Evolutionary conservation across 306 rosid genomes (phyloP).

Genomic region (Prunus armeniaca): DNA sequence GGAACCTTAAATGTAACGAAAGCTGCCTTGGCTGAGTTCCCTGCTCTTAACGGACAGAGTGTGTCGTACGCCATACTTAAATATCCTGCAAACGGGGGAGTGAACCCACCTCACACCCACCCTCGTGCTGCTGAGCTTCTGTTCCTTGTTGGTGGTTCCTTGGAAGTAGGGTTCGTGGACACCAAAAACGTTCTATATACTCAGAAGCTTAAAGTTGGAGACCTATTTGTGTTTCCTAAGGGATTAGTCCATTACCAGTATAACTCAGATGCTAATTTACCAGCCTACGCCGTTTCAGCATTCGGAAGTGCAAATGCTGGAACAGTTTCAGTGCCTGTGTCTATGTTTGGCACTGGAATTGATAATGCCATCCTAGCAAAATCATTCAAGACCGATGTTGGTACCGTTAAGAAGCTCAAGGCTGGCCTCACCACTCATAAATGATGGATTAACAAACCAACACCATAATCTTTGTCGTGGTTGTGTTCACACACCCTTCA

Average conservation of each 20-base stretch:
- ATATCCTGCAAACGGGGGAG: no score
- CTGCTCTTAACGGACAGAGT: conserved; percentile 21
- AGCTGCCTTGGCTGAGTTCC: conserved; percentile 12
- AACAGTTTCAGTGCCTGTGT: conserved; percentile 20
- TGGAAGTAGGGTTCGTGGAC: conserved; percentile 37
- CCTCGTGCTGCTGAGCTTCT: conserved; percentile 32
- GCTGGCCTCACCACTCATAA: conserved; percentile 6
- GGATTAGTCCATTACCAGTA: conserved; percentile 40
- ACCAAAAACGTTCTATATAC: conserved; percentile 14
- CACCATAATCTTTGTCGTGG: not conserved
- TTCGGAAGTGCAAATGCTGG: conserved; percentile 43
- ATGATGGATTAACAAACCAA: not conserved
- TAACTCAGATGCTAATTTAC: conserved; percentile 1
- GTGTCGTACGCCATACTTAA: conserved; percentile 12
- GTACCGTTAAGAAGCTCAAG: conserved; percentile 22
- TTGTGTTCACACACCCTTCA: no score
- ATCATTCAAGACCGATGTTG: conserved; percentile 29
- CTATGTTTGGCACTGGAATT: conserved; percentile 23
- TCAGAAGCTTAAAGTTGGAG: conserved; percentile 29
- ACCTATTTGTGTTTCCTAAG: conserved; percentile 37
- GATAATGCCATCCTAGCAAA: conserved; percentile 23
- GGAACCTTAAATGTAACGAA: conserved; percentile 11
- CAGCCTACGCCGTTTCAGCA: conserved; percentile 31
- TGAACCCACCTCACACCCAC: conserved; percentile 21
- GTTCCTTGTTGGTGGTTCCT: conserved; percentile 16